Conservation (phyloP, 495 filamentous ascomycete species). For the Hyaloscypha variabilis region DNA sequence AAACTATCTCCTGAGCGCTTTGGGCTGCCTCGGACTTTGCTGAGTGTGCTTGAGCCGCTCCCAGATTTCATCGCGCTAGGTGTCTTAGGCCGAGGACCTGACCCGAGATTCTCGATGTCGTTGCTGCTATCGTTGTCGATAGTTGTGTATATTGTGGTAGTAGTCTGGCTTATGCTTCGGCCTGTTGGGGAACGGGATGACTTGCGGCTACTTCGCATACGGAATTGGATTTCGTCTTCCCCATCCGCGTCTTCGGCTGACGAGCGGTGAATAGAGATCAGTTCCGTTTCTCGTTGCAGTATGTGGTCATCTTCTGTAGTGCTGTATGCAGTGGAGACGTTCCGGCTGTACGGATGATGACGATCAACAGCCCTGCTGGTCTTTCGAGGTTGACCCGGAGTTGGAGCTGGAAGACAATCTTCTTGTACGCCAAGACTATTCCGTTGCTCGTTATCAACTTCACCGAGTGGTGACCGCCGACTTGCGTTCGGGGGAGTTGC, state of each 20-base stretch:
- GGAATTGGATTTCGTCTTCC: constrained; percentile 76
- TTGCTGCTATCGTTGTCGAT: constrained; percentile 59
- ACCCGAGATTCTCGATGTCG: constrained; percentile 54
- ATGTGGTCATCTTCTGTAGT: constrained; percentile 41
- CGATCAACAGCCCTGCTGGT: constrained; percentile 56
- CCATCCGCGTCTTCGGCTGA: constrained; percentile 64
- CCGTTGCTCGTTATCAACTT: constrained; percentile 80
- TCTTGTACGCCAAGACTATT: constrained; percentile 61
- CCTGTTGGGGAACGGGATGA: constrained; percentile 43
- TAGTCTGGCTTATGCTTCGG: constrained; percentile 57
- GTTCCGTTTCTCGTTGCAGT: constrained; percentile 40
- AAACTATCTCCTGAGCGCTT: constrained; percentile 56
- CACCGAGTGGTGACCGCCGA: constrained; percentile 82
- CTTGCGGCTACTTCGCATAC: constrained; percentile 67
- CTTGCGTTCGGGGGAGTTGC: constrained; percentile 82
- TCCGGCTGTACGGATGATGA: constrained; percentile 55
- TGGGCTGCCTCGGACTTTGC: constrained; percentile 70
- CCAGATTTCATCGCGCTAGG: constrained; percentile 57
- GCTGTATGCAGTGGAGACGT: constrained; percentile 33
- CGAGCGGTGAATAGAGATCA: constrained; percentile 51
- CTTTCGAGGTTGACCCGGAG: constrained; percentile 94
- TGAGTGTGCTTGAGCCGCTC: constrained; percentile 66
- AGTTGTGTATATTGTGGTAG: constrained; percentile 58
- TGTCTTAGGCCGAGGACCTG: constrained; percentile 62
- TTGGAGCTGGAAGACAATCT: constrained; percentile 90